Base-by-base conservation (phyloP, 140 eudicot species). In the Erigeron philadelphicus region DNA sequence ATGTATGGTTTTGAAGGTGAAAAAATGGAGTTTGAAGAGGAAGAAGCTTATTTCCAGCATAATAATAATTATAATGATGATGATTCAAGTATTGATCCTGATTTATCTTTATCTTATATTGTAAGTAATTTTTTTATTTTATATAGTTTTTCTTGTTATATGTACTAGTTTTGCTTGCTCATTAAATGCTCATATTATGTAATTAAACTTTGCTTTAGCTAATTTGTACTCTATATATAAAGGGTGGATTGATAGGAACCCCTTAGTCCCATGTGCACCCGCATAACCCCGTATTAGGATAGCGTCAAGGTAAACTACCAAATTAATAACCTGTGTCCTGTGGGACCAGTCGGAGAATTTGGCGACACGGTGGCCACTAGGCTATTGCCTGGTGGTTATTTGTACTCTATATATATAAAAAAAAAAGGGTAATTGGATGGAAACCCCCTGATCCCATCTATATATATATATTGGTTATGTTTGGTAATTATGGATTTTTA, bases 11-110 rank as follows among this genome's bases (percentile, higher is more conserved):
- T 67, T 79, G 84, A 52, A 43, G 80, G 76, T 76, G 86, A 78
- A 50, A 86, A 84, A 88, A 87, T 79, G 61, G 95, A 84, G 38
- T 58, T 92, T 68, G 98, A 92, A 81, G 98, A 92, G 81, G 98
- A 95, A 44, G 98, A 93, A 78, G 96, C 96, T 81, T 82, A 59
- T 54, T 81, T 73, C 55, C 83, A 71, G 70, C 75, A 75, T 12
- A 76, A 72, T 12, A 76, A 72, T 60, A 54, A 72, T 38, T 68
- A 57, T 53, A 48, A 71, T 56, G 79, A 59, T 58, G 84, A 54
- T 61, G 85, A 84, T 76, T 68, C 90, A 47, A 40, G 67, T 52
- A 76, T 88, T 78, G 98, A 89, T 79, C 96, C 92, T 83, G 96
- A 86, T 89, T 80, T 88, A 42, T 75, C 93, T 50, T 85, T 93